Percentiles rank a stretch among this genome's conserved stretches.
Evolutionary conservation across 2,329 filamentous ascomycete genomes (phyloP).

Genomic region (Penicillium sp.): DNA sequence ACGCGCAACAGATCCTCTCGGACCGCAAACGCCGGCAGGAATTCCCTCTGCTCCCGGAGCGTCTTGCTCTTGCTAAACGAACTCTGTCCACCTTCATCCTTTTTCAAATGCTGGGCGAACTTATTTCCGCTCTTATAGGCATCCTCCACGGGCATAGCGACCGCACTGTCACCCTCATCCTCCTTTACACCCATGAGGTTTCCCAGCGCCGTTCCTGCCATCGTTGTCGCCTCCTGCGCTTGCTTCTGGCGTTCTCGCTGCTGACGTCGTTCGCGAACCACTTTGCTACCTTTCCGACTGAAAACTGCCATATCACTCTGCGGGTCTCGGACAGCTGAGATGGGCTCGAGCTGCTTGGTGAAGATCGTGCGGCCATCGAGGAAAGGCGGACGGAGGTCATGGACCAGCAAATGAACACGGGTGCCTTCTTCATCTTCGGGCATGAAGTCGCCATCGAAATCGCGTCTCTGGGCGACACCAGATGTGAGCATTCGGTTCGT

Average conservation of each 20-base stretch:
- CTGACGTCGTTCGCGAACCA: constrained; percentile 82
- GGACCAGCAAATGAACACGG: constrained; percentile 79
- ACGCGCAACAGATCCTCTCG: constrained; percentile 84
- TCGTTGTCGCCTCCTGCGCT: constrained; percentile 85
- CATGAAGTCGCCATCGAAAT: constrained; percentile 71
- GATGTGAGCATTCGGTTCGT: constrained; percentile 97
- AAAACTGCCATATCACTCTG: constrained; percentile 99
- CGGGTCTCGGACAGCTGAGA: constrained; percentile 81
- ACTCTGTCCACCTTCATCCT: constrained; percentile 69
- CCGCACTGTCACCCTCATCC: constrained; percentile 75
- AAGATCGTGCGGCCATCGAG: constrained; percentile 91
- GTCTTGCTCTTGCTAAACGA: constrained; percentile 90
- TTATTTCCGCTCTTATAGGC: constrained; percentile 61
- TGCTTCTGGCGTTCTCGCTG: constrained; percentile 89
- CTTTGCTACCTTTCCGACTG: constrained; percentile 84
- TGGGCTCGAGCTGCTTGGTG: constrained; percentile 90
- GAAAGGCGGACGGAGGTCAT: constrained; percentile 89
- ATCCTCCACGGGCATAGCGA: constrained; percentile 65
- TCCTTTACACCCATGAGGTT: constrained; percentile 95
- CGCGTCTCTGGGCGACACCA: constrained; percentile 81
- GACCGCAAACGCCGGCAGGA: constrained; percentile 88
- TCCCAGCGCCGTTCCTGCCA: constrained; percentile 81
- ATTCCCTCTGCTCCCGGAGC: constrained; percentile 82
- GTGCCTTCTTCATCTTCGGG: constrained; percentile 78
- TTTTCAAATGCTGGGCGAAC: constrained; percentile 84